Percentiles rank a stretch among this genome's conserved stretches.
Conservation (phyloP, 2,329 filamentous ascomycete species). For the Aureobasidium subglaciale region DNA sequence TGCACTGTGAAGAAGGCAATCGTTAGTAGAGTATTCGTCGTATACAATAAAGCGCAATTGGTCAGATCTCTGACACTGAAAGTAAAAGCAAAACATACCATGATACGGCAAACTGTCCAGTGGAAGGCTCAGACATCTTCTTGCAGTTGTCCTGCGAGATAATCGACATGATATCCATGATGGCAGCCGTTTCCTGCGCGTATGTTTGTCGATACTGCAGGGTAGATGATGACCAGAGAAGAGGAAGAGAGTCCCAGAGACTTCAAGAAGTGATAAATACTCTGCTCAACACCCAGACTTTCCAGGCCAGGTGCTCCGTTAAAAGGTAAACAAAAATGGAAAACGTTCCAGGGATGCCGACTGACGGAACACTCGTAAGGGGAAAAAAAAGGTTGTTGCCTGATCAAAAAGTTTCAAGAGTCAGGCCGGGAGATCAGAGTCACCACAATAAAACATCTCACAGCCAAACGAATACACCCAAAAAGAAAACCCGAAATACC, state of each 20-base stretch:
- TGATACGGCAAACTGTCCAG: constrained; percentile 18
- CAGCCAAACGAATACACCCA: background rate
- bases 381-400: background rate
- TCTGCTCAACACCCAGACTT: background rate
- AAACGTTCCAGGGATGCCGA: background rate
- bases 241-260: no score
- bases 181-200: background rate
- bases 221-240: background rate
- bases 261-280: background rate
- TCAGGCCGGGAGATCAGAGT: background rate
- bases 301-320: background rate
- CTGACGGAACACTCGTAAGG: background rate
- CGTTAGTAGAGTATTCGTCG: constrained; percentile 13
- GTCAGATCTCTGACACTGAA: background rate
- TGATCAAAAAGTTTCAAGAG: background rate
- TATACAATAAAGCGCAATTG: background rate
- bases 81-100: constrained; percentile 9
- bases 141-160: constrained; percentile 16
- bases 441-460: background rate
- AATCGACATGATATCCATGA: background rate
- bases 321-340: background rate
- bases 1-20: constrained; percentile 41
- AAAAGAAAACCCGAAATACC: no score
- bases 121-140: constrained; percentile 18
- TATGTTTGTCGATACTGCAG: constrained; percentile 2